Evolutionary conservation across 1,139 yeast genomes (phyloP), one percentile per base, ranked within the genome.

Genomic region (Geotrichum bryndzae): DNA sequence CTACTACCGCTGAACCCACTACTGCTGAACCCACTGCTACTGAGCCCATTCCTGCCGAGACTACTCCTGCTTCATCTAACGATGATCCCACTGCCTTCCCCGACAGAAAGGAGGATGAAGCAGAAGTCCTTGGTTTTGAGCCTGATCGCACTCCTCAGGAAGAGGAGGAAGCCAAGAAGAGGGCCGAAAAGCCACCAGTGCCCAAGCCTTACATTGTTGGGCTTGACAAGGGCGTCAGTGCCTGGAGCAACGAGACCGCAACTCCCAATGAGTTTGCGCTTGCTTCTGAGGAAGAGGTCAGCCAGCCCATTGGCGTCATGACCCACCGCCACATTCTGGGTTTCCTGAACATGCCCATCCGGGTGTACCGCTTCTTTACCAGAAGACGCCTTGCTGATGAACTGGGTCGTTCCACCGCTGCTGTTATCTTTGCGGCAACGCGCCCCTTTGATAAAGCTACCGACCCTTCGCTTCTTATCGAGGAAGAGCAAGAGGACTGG

Each of bases 401-500:
- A 59, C 84, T 84, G 65, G 88, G 94, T 38, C 79, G 79, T 46
- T 78, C 81, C 52, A 81, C 96, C 0, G 79, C 85, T 50, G 82
- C 84, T 0, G 79, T 88, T 2, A 86, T 89, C 5, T 78, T 83
- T 63, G 83, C 83, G 59, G 71, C 79, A 29, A 75, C 82, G 48
- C 78, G 96, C 56, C 82, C 84, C 3, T 89, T 51, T 33, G 56
- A 55, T n/a, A 3, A 85, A 69, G 80, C 79, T 59, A 71, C 72
- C 58, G 95, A 90, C 68, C 74, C 82, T 52, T 77, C 79, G 51
- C 74, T 82, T 68, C 88, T 86, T 10, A 74, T 75, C 50, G 84
- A 79, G 53, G 99, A 95, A 73, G 98, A 94, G 72, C 50, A 51
- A 1, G 72, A 76, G 22, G 96, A 90, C 68, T 95, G 99, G 99